Conservation (phyloP, 2,329 filamentous ascomycete genomes). For the Stromatinia cepivora region DNA sequence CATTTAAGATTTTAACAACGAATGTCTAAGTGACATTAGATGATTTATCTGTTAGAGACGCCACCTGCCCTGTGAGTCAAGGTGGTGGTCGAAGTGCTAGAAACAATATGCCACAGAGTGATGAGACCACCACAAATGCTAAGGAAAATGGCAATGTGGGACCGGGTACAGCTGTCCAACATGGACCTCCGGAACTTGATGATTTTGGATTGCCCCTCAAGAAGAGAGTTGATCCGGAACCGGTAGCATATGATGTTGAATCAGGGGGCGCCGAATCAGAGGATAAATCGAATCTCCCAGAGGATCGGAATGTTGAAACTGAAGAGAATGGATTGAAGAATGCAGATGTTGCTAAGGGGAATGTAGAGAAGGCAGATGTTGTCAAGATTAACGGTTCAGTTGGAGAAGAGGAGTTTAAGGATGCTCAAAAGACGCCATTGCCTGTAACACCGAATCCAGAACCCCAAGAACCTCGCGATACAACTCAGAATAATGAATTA, state of each 20-base stretch:
- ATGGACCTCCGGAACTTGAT: slow-evolving; percentile 52
- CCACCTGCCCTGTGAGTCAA: slow-evolving; percentile 23
- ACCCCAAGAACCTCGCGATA: slow-evolving; percentile 25
- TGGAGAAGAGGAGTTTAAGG: slow-evolving; percentile 46
- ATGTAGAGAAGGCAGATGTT: slow-evolving; percentile 20
- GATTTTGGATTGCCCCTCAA: slow-evolving; percentile 70
- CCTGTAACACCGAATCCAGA: slow-evolving; percentile 30
- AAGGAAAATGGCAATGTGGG: slow-evolving; percentile 29
- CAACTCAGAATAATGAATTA: slow-evolving; percentile 3
- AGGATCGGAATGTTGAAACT: slow-evolving; percentile 7
- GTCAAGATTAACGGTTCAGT: slow-evolving; percentile 37
- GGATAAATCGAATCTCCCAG: not conserved
- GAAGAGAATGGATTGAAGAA: slow-evolving; percentile 18
- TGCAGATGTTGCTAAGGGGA: slow-evolving; percentile 9
- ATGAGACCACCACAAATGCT: slow-evolving; percentile 31
- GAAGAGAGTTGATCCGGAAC: slow-evolving; percentile 46
- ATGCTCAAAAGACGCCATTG: slow-evolving; percentile 42
- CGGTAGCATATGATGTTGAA: slow-evolving; percentile 30
- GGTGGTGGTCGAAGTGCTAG: slow-evolving; percentile 24
- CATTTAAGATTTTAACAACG: not conserved
- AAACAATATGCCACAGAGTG: slow-evolving; percentile 39
- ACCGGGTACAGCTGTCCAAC: slow-evolving; percentile 22
- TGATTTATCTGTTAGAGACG: slow-evolving; percentile 20
- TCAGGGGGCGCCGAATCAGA: not conserved
- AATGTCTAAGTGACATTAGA: slow-evolving; percentile 22